Evolutionary conservation across 1,284 basidiomycete species (phyloP).

Genomic region (Phylloboletellus chloephorus): DNA sequence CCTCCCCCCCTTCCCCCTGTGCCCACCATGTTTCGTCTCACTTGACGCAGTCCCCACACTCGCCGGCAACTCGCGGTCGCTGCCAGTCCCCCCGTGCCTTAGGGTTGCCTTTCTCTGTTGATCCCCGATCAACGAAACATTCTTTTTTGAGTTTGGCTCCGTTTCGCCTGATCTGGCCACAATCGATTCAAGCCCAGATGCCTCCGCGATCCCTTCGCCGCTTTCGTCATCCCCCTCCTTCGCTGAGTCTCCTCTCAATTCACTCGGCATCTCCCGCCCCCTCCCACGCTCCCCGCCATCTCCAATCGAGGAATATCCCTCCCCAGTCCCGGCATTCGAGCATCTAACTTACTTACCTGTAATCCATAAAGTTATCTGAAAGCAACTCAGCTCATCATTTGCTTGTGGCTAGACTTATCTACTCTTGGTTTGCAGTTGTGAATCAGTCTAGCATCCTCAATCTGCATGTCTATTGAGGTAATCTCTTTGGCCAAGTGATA

Average conservation of each 20-base stretch:
- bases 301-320: no score
- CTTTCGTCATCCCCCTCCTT: constrained; percentile 7
- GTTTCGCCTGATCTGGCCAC: constrained; percentile 18
- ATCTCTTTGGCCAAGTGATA: no score
- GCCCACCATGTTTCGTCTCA: neutral
- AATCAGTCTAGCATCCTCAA: no score
- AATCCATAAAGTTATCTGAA: no score
- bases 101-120: constrained; percentile 31
- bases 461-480: no score
- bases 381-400: no score
- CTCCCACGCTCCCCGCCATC: no score
- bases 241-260: constrained; percentile 24
- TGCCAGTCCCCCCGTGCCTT: constrained; percentile 28
- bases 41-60: constrained; percentile 6
- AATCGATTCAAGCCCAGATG: constrained; percentile 22
- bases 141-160: constrained; percentile 32
- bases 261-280: constrained; percentile 24
- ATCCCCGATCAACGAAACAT: constrained; percentile 34
- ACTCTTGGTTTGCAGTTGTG: no score
- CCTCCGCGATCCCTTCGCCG: constrained; percentile 26
- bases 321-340: no score
- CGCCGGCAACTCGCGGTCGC: constrained; percentile 29
- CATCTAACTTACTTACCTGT: no score
- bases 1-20: neutral
- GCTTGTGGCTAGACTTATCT: no score